Evolutionary conservation across 257 asterid species (phyloP).

Genomic region (Solanum rostratum): DNA sequence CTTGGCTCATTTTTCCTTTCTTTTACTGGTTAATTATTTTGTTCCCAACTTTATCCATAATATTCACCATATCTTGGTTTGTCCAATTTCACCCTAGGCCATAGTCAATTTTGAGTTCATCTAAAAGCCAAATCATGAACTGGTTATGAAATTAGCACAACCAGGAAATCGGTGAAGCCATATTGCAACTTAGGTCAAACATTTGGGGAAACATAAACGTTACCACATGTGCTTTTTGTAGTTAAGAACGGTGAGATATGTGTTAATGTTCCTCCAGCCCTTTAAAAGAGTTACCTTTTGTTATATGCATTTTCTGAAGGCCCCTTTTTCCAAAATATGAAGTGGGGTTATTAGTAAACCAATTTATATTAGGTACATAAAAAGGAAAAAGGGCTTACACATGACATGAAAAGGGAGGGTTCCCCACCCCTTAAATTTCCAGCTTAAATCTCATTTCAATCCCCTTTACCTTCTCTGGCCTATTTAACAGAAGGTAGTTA

Average conservation of each 20-base stretch:
- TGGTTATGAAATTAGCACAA: background rate
- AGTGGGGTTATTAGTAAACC: background rate
- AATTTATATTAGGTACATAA: background rate
- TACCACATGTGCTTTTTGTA: background rate
- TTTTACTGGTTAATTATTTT: background rate
- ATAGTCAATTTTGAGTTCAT: background rate
- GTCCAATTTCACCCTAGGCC: background rate
- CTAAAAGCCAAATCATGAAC: background rate
- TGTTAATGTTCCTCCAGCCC: background rate
- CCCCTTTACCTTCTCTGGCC: background rate
- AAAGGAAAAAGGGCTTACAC: background rate
- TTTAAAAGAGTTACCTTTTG: background rate
- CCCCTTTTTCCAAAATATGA: background rate
- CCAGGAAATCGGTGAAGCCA: background rate
- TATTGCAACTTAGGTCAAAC: background rate
- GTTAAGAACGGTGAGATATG: background rate
- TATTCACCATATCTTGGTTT: background rate
- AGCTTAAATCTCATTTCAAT: background rate
- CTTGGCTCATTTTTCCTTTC: background rate
- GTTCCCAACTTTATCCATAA: background rate
- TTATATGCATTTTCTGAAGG: background rate
- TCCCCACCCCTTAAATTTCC: background rate
- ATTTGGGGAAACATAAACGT: background rate
- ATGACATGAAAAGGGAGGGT: background rate
- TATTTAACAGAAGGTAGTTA: background rate